These are phyloP conservation scores for Phtheirospermum japonicum DNA, from an alignment of 257 asterid genomes.

Conservation along the genomic window DNA sequence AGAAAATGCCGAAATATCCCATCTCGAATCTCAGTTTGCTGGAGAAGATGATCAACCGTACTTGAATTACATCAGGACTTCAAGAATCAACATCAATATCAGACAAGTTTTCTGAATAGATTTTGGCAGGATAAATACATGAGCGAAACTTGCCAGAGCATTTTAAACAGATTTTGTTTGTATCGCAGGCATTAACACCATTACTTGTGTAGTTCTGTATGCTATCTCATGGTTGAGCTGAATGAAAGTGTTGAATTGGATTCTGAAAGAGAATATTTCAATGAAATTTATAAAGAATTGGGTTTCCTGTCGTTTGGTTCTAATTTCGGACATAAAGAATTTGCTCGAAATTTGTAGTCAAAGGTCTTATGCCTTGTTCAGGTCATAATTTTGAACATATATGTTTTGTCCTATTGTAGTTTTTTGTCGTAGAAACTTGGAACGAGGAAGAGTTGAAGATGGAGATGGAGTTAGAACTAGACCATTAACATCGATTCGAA, in stretches of 20 bases:
- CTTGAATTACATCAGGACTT: slow-evolving; percentile 63
- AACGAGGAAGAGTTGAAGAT: too few species aligned
- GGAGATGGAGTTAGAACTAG: too few species aligned
- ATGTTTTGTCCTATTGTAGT: too few species aligned
- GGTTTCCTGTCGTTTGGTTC: too few species aligned
- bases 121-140: not conserved
- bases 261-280: not conserved
- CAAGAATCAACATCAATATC: slow-evolving; percentile 91
- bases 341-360: too few species aligned
- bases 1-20: slow-evolving; percentile 59
- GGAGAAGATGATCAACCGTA: slow-evolving; percentile 43
- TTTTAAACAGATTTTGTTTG: not conserved
- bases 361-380: too few species aligned
- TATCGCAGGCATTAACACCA: not conserved
- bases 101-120: slow-evolving; percentile 67
- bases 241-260: slow-evolving; percentile 1
- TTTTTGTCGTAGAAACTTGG: too few species aligned
- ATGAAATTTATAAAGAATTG: too few species aligned
- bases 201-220: not conserved
- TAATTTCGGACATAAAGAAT: too few species aligned
- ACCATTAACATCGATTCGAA: too few species aligned
- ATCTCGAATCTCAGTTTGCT: slow-evolving; percentile 56
- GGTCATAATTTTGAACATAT: too few species aligned
- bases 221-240: slow-evolving; percentile 2
- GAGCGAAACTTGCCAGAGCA: slow-evolving; percentile 17